phyloP scores from a whole-genome alignment of 768 basidiomycete genomes.

The Pisolithus tinctorius region DNA sequence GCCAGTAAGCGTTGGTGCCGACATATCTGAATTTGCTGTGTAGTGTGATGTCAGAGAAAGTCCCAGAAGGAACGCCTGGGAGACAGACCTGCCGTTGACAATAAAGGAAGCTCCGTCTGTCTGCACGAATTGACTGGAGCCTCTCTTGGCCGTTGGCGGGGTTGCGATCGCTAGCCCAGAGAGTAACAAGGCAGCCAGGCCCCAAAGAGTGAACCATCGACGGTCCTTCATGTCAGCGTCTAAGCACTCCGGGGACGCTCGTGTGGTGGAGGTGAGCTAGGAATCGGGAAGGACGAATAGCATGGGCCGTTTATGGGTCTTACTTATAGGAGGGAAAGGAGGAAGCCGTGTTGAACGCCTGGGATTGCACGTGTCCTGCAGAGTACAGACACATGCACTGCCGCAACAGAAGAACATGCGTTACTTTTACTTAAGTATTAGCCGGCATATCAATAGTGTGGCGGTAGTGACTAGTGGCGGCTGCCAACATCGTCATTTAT shows the following conservation, averaged over 20 bases:
- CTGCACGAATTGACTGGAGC: slow-evolving; percentile 37
- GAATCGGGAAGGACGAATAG: neutral
- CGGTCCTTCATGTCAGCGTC: slow-evolving; percentile 30
- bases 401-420: slow-evolving; percentile 3
- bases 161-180: slow-evolving; percentile 23
- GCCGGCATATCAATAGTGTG: slow-evolving; percentile 3
- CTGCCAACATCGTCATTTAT: too few species aligned
- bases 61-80: neutral
- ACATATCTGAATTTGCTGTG: slow-evolving; percentile 35
- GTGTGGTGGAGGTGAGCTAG: neutral
- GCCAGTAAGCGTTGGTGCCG: slow-evolving; percentile 66
- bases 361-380: slow-evolving; percentile 11
- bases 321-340: slow-evolving; percentile 13
- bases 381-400: neutral
- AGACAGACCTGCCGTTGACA: slow-evolving; percentile 46
- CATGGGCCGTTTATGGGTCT: neutral
- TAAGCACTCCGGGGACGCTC: slow-evolving; percentile 1
- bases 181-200: slow-evolving; percentile 27
- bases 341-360: neutral
- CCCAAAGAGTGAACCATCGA: slow-evolving; percentile 19
- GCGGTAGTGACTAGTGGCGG: neutral
- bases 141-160: slow-evolving; percentile 27
- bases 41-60: slow-evolving; percentile 21
- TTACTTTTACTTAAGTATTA: neutral
- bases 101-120: slow-evolving; percentile 39